Conservation (phyloP, 305 asterid species). For the Fraxinus angustifolia region DNA sequence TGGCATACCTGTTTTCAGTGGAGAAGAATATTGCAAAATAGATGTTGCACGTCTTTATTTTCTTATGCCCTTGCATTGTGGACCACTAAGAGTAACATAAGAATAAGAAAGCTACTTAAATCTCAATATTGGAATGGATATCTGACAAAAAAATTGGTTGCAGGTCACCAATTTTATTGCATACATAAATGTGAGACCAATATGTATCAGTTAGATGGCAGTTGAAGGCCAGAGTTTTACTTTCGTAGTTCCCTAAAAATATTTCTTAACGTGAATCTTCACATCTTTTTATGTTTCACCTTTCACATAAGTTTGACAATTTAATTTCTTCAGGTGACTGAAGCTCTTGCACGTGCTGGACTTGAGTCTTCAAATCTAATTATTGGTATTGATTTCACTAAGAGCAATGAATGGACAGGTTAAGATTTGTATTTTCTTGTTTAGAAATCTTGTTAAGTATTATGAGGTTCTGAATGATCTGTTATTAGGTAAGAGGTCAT, state of each 20-base stretch:
- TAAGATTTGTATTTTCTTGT: not conserved
- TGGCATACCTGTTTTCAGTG: not conserved
- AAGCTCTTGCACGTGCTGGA: conserved; percentile 64
- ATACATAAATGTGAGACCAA: not conserved
- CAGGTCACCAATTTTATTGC: not conserved
- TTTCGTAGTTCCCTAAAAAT: not conserved
- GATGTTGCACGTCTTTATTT: not conserved
- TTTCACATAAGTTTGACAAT: not conserved
- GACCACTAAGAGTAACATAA: not conserved
- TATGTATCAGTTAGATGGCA: not conserved
- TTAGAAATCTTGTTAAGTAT: not conserved
- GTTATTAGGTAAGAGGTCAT: conserved; percentile 47
- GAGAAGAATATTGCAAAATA: not conserved
- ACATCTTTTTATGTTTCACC: not conserved
- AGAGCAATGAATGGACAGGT: conserved; percentile 82
- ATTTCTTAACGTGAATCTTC: not conserved
- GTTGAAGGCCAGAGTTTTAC: conserved; percentile 10
- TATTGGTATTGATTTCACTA: conserved; percentile 63
- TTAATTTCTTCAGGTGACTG: conserved; percentile 45
- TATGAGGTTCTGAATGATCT: conserved; percentile 18
- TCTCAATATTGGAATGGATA: not conserved
- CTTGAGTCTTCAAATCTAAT: conserved; percentile 63
- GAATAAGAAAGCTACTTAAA: not conserved
- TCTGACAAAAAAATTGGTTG: not conserved
- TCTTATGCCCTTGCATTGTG: not conserved